Base-by-base conservation (phyloP, 2,329 filamentous ascomycete species). In the Gaeumannomyces sp. region DNA sequence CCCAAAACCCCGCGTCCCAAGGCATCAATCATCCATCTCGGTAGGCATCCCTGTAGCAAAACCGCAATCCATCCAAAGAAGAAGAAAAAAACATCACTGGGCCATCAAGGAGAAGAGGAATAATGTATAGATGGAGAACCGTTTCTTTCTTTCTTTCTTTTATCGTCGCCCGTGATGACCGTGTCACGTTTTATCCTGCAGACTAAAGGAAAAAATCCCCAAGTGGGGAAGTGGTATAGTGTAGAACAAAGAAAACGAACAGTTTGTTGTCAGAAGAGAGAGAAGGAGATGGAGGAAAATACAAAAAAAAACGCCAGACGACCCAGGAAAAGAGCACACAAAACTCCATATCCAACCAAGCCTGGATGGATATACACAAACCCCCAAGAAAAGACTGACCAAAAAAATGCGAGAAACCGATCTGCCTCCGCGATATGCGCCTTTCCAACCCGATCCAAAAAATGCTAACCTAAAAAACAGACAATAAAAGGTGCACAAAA, bases 281-380 rank as follows among this genome's bases (percentile, higher is more conserved):
- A 22, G 38, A 50, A n/a, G 19, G 11, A 53, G 7, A 50, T 22
- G 19, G 45, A 19, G 16, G 45, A 5, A 50, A 50, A 50, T n/a
- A n/a, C 22, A 53, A 53, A 1, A 33, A 50, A 53, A 25, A 53
- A 53, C 45, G 45, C 45, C 45, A 53, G 35, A 19, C 19, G 35
- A 35, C 19, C 22, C 45, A 53, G n/a, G 4, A 53, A n/a, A 53
- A 53, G 8, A 35, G 13, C 8, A n/a, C 6, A 53, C 19, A 10
- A 53, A 53, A 53, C 45, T 8, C 45, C 45, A 53, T 53, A 53
- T 53, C 45, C 45, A 53, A 53, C 45, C 45, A 53, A 53, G 45
- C 45, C 45, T 53, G 45, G 45, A 53, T 53, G 45, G 45, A 53
- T 53, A 53, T 35, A 35, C 11, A 53, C 25, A 53, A 8, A 22